These are phyloP conservation scores for Aspergillus incahuasiensis DNA, from an alignment of 495 filamentous ascomycete genomes.

Conservation along the genomic window DNA sequence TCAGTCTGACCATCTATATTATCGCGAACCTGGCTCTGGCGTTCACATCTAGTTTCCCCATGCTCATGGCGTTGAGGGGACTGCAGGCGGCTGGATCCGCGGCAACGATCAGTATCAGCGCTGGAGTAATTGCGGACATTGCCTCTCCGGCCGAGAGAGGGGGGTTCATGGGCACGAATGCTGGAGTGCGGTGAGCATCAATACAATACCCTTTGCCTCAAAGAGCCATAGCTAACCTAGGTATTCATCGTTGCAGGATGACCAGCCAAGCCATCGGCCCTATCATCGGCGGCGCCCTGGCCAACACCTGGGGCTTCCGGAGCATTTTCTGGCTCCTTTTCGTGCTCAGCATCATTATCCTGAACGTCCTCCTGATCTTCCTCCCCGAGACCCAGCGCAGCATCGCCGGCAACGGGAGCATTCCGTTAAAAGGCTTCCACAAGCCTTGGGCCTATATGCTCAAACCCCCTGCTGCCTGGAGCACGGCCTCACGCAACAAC, in stretches of 20 bases:
- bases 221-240: background rate
- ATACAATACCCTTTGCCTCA: background rate
- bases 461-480: slow-evolving; percentile 17
- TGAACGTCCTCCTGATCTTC: slow-evolving; percentile 48
- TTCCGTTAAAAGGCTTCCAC: slow-evolving; percentile 29
- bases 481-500: no score
- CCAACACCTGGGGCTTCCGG: slow-evolving; percentile 61
- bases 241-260: no score
- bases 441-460: slow-evolving; percentile 38
- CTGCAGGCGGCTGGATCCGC: slow-evolving; percentile 61
- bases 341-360: slow-evolving; percentile 48
- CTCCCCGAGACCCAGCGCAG: slow-evolving; percentile 68
- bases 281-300: slow-evolving; percentile 61
- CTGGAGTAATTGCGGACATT: slow-evolving; percentile 40
- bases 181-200: slow-evolving; percentile 23
- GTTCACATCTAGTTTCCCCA: slow-evolving; percentile 56
- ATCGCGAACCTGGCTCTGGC: slow-evolving; percentile 59
- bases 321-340: slow-evolving; percentile 72
- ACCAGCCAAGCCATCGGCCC: slow-evolving; percentile 56
- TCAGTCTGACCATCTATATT: slow-evolving; percentile 38
- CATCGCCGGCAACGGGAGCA: slow-evolving; percentile 66
- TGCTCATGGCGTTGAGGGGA: slow-evolving; percentile 58
- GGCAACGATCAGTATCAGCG: slow-evolving; percentile 44
- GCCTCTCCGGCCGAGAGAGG: slow-evolving; percentile 35
- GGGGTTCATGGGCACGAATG: slow-evolving; percentile 37